Evolutionary conservation across 805 yeast genomes (phyloP), one percentile per base, ranked within the genome.

Genomic region (Cyberlindnera veronae): DNA sequence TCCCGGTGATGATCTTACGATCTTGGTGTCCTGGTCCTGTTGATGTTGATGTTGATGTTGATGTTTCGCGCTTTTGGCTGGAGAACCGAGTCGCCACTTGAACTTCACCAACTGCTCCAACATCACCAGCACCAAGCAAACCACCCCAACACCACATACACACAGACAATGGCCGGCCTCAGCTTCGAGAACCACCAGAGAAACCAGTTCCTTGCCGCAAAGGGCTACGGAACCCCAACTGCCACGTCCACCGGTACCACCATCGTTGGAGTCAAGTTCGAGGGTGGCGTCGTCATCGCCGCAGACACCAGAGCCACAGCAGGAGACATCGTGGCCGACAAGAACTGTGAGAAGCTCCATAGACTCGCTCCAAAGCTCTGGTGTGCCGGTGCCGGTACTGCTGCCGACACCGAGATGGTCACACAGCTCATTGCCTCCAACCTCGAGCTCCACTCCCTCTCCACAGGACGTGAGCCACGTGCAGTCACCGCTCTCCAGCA

Each of bases 381-480:
- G 97, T 91, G 99, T 79, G 99, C 99, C 38, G 99, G 99, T 57
- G 99, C 99, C 3, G 99, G 99, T 64, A 93, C 99, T n/a, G 99
- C 99, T 22, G 98, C 99, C 7, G 99, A 93, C 62, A 93, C 97
- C 11, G 98, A 93, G 63, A 88, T 89, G 80, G 98, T 93, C 29
- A 93, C 99, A 5, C 96, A 89, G 63, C 72, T 93, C 58, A 89
- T 89, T 52, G 79, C 88, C 27, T 86, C 96, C 28, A 90, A 91
- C 62, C 69, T 93, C 49, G 99, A 93, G 66, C 71, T 93, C 46
- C 99, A 91, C 64, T 72, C 95, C 8, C 70, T 89, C 66, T 80
- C 84, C 54, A 81, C 91, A 24, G 80, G 80, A 45, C 79, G 98
- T 53, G 79, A 81, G 53, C 98, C 99, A 32, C 74, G 99, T 53